Base-by-base conservation (phyloP, 2,329 filamentous ascomycete species). In the Colletotrichum kahawae region DNA sequence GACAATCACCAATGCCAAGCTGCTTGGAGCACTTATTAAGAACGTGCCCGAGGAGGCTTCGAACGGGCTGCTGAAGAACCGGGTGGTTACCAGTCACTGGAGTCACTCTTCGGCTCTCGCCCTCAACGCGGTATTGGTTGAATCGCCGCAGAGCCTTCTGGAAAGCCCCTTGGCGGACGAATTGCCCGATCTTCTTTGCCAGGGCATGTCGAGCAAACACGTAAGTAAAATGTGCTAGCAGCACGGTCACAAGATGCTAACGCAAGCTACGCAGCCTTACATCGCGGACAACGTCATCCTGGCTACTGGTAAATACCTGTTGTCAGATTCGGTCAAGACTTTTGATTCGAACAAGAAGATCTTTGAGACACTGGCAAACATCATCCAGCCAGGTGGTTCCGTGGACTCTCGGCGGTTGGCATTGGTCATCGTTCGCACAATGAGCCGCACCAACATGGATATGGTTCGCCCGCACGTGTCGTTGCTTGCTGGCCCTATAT, bases 11-110 rank as follows among this genome's bases (percentile, higher is more conserved):
- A 95, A 98, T 80, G 95, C 97, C 33, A 95, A 94, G 81, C 90
- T 99, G 18, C 90, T 99, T 16, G 96, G 96, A 65, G 95, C 95
- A 4, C 90, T 99, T 67, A 93, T 98, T 80, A 96, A 95, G 86
- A 95, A 96, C 77, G 90, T 98, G 8, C 92, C 95, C 1, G 84
- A 90, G 34, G 94, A 97, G 16, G 91, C 91, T 74, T 94, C 95
- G 3, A 83, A 86, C 18, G 81, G 80, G 16, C 80, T 91, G 70
- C 84, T 91, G 67, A 94, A 92, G 86, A 93, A 93, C 79, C 92
- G 96, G 29, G 94, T 97, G n/a, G 89, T 98, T 66, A 94, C 93
- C 7, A 89, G 91, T 9, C 90, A 95, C 74, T 93, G 94, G 80
- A 96, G 89, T 78, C 93, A 93, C 79, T 90, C 95, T 1, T 98